Evolutionary conservation across 2,329 filamentous ascomycete genomes (phyloP), one percentile per base, ranked within the genome.

Genomic region (Emergomyces africanus): DNA sequence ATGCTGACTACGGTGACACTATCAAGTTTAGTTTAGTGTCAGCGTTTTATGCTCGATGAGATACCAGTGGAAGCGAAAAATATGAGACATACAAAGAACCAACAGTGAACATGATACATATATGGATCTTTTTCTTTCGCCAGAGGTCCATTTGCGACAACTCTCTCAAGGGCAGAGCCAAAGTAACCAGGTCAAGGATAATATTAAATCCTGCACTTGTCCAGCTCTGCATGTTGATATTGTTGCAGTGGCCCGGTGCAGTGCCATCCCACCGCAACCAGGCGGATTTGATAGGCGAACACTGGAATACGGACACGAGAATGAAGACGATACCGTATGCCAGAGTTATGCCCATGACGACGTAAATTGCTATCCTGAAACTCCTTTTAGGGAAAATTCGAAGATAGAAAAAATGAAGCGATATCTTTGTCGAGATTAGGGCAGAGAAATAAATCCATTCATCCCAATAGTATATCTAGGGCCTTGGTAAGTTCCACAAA

Each of bases 1-100:
- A 77, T 74, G 14, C 75, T 77, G 2, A 74, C 77, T 42, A 77
- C 64, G 35, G 69, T 73, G 39, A 71, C 69, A 50, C 70, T 25
- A 72, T 50, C 25, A n/a, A 57, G n/a, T n/a, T n/a, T n/a, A 12
- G 28, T n/a, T 25, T 50, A 6, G 28, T 20, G 33, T 58, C 23
- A 44, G 37, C 4, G 20, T 46, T 49, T 42, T 23, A 30, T 30
- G 12, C 23, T 20, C 20, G n/a, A 37, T 44, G 25, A 25, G 5
- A 44, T 28, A 20, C 8, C 4, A n/a, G 2, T 39, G 23, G 37
- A 44, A 18, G 5, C 1, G 18, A n/a, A 25, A n/a, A 41, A 44
- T n/a, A 18, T 20, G 9, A 55, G n/a, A 39, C 61, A 57, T 44
- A 63, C 60, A 63, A 63, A 30, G 60, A 57, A 15, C 61, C 61